Evolutionary conservation across 495 filamentous ascomycete genomes (phyloP), one percentile per base, ranked within the genome.

Genomic region (Penicillium macrosclerotiorum): DNA sequence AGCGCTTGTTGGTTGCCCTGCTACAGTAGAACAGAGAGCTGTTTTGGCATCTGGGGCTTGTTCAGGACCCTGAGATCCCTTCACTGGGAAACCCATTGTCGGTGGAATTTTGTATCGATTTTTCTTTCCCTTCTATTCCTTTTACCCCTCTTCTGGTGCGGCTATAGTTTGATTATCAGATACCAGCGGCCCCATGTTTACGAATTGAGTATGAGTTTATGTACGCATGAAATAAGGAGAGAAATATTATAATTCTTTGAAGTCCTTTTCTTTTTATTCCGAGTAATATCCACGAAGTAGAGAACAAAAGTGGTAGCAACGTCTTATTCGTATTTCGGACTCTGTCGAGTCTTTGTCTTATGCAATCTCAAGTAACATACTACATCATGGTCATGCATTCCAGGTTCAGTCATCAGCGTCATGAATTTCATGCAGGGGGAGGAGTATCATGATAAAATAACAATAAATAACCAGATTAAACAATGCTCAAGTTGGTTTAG

Each of bases 1-100:
- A 87, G 70, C 79, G 68, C 54, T 58, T 74, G 57, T 64, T 75
- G 65, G 52, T 72, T 55, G 68, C 66, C 42, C 32, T 74, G 43
- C 41, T 74, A 42, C 54, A 67, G 52, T 74, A 62, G 34, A 26
- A 27, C 19, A 14, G 25, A 8, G 4, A 20, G 20, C 20, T 1
- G 16, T 40, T 33, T 41, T 30, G 0, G 13, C 32, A 18, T 43
- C 19, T 16, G n/a, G n/a, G n/a, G n/a, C n/a, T n/a, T n/a, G n/a
- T n/a, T n/a, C n/a, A n/a, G n/a, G n/a, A n/a, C n/a, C n/a, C n/a
- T n/a, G n/a, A n/a, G n/a, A n/a, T n/a, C n/a, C n/a, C n/a, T n/a
- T n/a, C n/a, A n/a, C 12, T 17, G n/a, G 33, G 0, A 13, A 5
- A 36, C 3, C 22, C 13, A 27, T 20, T 23, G 37, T 5, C 2